Evolutionary conservation across 768 basidiomycete genomes (phyloP).

Genomic region (Polyporus arcularius): DNA sequence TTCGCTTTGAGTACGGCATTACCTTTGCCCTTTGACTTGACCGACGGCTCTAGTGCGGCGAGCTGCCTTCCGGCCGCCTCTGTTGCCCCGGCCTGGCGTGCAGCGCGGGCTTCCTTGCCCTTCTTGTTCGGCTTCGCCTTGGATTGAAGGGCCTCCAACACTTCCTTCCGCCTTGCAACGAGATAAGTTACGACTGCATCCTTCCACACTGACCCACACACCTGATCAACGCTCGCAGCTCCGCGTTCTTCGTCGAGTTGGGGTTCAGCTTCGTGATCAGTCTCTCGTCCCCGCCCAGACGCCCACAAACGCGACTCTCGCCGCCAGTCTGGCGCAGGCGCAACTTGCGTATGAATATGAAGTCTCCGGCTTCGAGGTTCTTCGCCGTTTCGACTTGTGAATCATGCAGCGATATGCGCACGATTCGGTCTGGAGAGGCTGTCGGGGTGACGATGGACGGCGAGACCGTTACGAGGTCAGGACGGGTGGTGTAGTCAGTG

Average conservation of each 20-base stretch:
- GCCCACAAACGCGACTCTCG: conserved; percentile 39
- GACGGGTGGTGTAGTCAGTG: conserved; percentile 65
- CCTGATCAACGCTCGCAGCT: conserved; percentile 45
- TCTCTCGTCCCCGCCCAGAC: conserved; percentile 47
- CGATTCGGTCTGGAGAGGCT: conserved; percentile 50
- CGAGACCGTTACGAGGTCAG: conserved; percentile 38
- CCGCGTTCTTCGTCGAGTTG: conserved; percentile 37
- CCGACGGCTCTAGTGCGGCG: background rate
- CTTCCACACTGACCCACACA: conserved; percentile 35
- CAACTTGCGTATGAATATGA: conserved; percentile 52
- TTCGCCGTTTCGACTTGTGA: conserved; percentile 44
- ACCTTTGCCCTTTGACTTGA: background rate
- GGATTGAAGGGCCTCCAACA: conserved; percentile 30
- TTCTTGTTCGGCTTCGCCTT: conserved; percentile 11
- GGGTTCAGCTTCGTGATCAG: conserved; percentile 47
- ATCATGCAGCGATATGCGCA: conserved; percentile 55
- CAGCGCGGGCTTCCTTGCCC: conserved; percentile 3
- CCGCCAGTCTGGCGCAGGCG: conserved; percentile 42
- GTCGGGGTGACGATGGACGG: conserved; percentile 31
- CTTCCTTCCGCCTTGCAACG: conserved; percentile 34
- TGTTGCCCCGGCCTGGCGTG: conserved; percentile 4
- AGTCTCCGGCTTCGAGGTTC: conserved; percentile 41
- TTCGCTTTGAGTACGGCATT: background rate
- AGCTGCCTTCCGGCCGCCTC: background rate
- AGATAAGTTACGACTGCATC: background rate